These are phyloP conservation scores for Aspergillus sp. DNA, from an alignment of 2,329 filamentous ascomycete species.

Conservation along the genomic window DNA sequence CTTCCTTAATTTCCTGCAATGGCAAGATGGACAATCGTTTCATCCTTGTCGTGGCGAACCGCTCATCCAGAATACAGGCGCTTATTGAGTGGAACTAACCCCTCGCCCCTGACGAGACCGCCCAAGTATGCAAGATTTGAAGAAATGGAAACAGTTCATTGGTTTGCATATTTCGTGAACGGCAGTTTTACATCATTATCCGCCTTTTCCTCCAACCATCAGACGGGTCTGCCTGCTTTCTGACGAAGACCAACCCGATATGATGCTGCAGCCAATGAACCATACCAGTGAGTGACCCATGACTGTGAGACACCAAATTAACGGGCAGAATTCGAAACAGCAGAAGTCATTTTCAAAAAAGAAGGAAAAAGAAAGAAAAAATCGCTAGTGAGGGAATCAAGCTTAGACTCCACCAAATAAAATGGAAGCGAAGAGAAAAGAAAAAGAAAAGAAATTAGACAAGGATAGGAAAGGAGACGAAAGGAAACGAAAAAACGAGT, in stretches of 20 bases:
- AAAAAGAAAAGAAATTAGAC: constrained; percentile 4
- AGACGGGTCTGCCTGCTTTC: constrained; percentile 18
- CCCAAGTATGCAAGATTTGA: constrained; percentile 11
- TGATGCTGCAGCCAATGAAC: constrained; percentile 25
- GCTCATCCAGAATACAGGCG: constrained; percentile 33
- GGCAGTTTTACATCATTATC: constrained; percentile 13
- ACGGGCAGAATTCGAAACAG: constrained; percentile 18
- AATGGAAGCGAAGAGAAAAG: constrained; percentile 8
- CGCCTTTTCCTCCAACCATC: constrained; percentile 25
- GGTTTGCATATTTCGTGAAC: constrained; percentile 22
- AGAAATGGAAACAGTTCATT: constrained; percentile 23
- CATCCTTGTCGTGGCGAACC: constrained; percentile 29
- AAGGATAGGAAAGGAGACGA: constrained; percentile 3
- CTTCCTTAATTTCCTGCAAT: background rate
- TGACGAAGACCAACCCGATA: constrained; percentile 28
- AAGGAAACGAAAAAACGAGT: background rate
- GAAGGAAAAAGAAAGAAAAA: constrained; percentile 18
- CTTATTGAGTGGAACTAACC: constrained; percentile 32
- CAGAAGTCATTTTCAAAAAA: constrained; percentile 17
- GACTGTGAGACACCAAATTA: constrained; percentile 30
- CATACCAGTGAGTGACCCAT: constrained; percentile 15
- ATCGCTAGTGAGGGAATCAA: constrained; percentile 1
- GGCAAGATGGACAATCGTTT: constrained; percentile 10
- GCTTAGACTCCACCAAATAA: constrained; percentile 5
- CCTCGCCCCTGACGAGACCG: constrained; percentile 10